phyloP scores from a whole-genome alignment of 345 rosid species.

The Citrus sinensis region DNA sequence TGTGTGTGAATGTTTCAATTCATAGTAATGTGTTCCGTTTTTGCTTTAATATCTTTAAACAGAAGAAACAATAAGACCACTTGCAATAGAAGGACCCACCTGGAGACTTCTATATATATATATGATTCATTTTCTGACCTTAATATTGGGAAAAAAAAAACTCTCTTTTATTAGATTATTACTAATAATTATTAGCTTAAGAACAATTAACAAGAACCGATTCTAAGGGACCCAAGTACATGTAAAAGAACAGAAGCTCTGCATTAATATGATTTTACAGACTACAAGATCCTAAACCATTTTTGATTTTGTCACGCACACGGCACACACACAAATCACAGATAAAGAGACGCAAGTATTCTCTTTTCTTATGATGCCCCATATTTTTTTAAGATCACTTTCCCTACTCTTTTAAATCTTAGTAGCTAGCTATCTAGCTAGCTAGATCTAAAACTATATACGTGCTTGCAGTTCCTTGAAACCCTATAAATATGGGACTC shows the following conservation, averaged over 20 bases:
- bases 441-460: not conserved
- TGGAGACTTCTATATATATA: not conserved
- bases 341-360: not conserved
- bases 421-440: not conserved
- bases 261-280: conserved; percentile 4
- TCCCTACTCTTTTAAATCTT: not conserved
- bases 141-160: not conserved
- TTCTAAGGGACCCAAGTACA: conserved; percentile 27
- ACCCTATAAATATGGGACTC: conserved; percentile 7
- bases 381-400: not conserved
- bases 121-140: not conserved
- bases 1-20: not conserved
- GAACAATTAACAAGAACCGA: conserved; percentile 26
- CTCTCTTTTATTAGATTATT: not conserved
- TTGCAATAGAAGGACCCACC: not conserved
- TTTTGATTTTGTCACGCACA: not conserved
- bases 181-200: not conserved
- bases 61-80: not conserved
- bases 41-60: not conserved
- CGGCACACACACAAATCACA: not conserved
- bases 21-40: not conserved
- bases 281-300: not conserved
- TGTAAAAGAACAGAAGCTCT: not conserved
- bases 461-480: not conserved
- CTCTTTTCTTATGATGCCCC: not conserved